These are phyloP conservation scores for Suillus lakei DNA, from an alignment of 768 basidiomycete species.

Conservation along the genomic window DNA sequence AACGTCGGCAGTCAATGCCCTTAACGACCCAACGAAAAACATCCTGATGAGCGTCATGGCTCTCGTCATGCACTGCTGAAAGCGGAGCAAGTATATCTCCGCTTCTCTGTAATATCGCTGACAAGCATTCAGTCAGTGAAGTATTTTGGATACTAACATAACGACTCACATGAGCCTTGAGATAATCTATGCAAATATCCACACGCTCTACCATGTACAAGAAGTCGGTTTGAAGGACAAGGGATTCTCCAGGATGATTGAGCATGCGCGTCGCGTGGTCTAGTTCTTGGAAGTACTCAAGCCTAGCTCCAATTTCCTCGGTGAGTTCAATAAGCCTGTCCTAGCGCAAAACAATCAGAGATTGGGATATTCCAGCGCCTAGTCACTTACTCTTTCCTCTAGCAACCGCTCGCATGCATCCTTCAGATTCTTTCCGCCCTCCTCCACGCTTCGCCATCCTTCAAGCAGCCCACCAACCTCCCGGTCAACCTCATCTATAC, in stretches of 20 bases:
- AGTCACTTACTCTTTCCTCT: constrained; percentile 77
- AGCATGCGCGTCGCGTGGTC: constrained; percentile 93
- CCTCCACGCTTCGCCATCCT: constrained; percentile 87
- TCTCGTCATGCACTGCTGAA: constrained; percentile 97
- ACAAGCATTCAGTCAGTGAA: not conserved
- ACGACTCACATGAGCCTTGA: constrained; percentile 77
- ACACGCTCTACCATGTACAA: constrained; percentile 95
- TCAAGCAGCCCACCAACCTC: constrained; percentile 84
- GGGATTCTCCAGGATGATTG: constrained; percentile 90
- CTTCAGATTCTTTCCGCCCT: constrained; percentile 89
- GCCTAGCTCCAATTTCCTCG: constrained; percentile 77
- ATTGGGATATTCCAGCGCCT: not conserved
- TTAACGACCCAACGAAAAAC: constrained; percentile 88
- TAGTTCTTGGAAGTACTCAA: constrained; percentile 95
- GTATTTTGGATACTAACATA: not conserved
- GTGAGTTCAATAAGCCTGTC: constrained; percentile 78
- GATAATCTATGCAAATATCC: constrained; percentile 91
- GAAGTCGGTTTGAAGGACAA: constrained; percentile 91
- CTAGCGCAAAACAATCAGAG: constrained; percentile 41
- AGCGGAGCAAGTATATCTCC: constrained; percentile 93
- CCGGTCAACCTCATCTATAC: constrained; percentile 72
- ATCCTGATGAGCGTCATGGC: constrained; percentile 99
- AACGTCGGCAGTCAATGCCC: constrained; percentile 79
- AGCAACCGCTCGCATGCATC: constrained; percentile 89
- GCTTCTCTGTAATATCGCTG: constrained; percentile 93